Conservation (phyloP, 2,329 filamentous ascomycete species). For the Teratosphaeria zuluensis region DNA sequence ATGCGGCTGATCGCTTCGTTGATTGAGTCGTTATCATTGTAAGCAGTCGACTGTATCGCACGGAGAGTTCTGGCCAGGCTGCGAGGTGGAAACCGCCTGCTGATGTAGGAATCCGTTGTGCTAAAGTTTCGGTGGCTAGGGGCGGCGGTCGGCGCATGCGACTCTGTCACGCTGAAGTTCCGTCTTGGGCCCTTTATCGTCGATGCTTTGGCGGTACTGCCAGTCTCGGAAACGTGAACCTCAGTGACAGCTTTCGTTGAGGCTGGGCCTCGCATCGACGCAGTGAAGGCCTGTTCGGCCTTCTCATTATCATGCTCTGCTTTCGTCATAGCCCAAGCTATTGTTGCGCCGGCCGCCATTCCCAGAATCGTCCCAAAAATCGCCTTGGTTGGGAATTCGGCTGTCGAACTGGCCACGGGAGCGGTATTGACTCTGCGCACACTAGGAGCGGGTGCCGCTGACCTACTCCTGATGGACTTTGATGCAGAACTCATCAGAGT, state of each 20-base stretch:
- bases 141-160: conserved; percentile 4
- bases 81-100: conserved; percentile 12
- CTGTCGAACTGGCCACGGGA: conserved; percentile 5
- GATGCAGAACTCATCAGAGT: conserved; percentile 18
- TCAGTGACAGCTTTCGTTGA: background rate
- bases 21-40: conserved; percentile 15
- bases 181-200: conserved; percentile 2
- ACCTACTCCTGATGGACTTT: conserved; percentile 8
- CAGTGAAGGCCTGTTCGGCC: conserved; percentile 28
- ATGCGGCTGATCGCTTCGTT: conserved; percentile 15
- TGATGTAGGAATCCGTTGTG: conserved; percentile 21
- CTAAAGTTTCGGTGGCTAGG: conserved; percentile 20
- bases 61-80: conserved; percentile 16
- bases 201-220: conserved; percentile 19
- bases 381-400: conserved; percentile 14
- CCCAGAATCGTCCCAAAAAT: conserved; percentile 64
- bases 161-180: conserved; percentile 29
- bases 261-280: background rate
- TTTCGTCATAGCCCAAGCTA: conserved; percentile 65
- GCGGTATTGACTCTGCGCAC: conserved; percentile 10
- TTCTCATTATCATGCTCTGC: conserved; percentile 42
- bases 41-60: conserved; percentile 27
- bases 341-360: conserved; percentile 65
- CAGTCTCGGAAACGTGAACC: conserved; percentile 13
- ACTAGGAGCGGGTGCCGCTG: conserved; percentile 7